Base-by-base conservation (phyloP, 2,329 filamentous ascomycete species). In the Colletotrichum sidae region DNA sequence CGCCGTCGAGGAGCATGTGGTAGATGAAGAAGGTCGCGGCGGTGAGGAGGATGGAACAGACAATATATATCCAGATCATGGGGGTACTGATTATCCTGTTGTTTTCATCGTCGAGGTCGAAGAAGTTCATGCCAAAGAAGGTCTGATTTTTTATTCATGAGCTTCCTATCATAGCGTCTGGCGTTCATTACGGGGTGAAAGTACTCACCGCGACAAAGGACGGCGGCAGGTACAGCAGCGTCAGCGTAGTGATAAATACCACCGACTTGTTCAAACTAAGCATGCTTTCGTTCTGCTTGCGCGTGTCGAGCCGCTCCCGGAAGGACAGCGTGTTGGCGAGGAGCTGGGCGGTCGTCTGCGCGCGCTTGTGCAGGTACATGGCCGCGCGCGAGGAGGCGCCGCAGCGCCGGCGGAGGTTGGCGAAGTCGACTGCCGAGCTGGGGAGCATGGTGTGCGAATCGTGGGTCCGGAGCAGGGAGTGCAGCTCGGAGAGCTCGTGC, bases 61-160 rank as follows among this genome's bases (percentile, higher is more conserved):
- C 63, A 8, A 78, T 46, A 42, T 75, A 80, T 59, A 80, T 80
- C 78, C 78, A 80, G 25, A 80, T 71, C 69, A 75, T 76, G 8
- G 73, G 69, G 3, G 75, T 76, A 5, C 71, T 70, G n/a, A 76
- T 65, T 10, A 79, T 72, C 5, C 69, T 58, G 11, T 68, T 68
- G 6, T 69, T 74, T 1, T 72, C 56, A 10, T 71, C 35, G 39
- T 79, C 73, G 65, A 77, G 69, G 25, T 72, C 72, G 51, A 79
- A 80, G 55, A 80, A 77, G 68, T 79, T 79, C 78, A 79, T 80
- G 2, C 78, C 78, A 57, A 80, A 78, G 49, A 80, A 74, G 2
- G 78, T 76, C 75, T 76, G 25, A 5, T 25, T 5, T 25, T 25
- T 25, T 1, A 25, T 25, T 25, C 25, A 5, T 25, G 25, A 25